Evolutionary conservation across 2,329 filamentous ascomycete genomes (phyloP).

Genomic region (Pseudocercospora musae): DNA sequence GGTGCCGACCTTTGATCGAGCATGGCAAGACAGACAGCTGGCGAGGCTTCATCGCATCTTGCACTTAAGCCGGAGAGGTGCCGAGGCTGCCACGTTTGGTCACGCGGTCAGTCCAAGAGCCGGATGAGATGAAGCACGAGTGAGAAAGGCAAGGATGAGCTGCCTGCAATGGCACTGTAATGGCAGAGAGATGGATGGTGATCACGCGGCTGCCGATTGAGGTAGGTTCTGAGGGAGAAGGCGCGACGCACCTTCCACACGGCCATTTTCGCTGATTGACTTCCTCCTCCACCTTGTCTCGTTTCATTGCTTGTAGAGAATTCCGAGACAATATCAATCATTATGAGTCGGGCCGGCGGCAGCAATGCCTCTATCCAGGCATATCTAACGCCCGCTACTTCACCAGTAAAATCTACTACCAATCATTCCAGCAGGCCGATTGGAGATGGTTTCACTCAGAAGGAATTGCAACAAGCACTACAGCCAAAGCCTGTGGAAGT

Average conservation of each 20-base stretch:
- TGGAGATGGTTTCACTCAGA: conserved; percentile 54
- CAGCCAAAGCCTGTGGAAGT: conserved; percentile 24
- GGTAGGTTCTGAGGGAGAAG: background rate
- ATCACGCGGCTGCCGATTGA: background rate
- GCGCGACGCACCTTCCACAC: conserved; percentile 5
- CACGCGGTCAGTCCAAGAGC: background rate
- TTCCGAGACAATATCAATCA: background rate
- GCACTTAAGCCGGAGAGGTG: background rate
- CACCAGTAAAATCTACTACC: conserved; percentile 20
- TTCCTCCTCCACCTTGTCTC: background rate
- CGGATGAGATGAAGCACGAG: background rate
- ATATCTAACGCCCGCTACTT: conserved; percentile 35
- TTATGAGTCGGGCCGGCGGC: conserved; percentile 14
- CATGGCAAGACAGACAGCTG: background rate
- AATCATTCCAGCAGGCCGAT: conserved; percentile 15
- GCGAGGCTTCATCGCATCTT: background rate
- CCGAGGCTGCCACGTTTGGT: background rate
- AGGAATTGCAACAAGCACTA: conserved; percentile 38
- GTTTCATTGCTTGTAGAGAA: background rate
- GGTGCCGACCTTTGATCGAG: background rate
- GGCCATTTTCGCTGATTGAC: background rate
- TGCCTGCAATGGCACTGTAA: background rate
- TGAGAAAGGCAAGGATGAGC: background rate
- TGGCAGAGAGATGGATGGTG: background rate
- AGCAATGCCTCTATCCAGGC: conserved; percentile 42